Evolutionary conservation across 2,329 filamentous ascomycete genomes (phyloP), one percentile per base, ranked within the genome.

Genomic region (Fusarium sp.): DNA sequence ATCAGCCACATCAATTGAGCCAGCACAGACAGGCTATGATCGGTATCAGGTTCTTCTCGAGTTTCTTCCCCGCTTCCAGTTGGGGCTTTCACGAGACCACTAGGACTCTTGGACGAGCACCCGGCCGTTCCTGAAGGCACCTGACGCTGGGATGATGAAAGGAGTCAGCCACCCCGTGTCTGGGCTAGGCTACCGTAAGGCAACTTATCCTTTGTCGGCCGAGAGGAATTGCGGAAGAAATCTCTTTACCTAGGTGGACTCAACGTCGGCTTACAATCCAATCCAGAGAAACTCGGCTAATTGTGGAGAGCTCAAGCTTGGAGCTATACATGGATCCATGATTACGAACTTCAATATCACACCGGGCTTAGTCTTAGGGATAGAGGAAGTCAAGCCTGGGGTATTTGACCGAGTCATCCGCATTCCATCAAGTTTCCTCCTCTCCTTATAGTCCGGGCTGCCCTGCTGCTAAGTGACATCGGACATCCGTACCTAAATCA

Each of bases 121-220:
- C 32, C n/a, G 26, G 53, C 49, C 54, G 64, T 70, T 58, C 67
- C 64, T 68, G 58, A 52, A 58, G 50, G 53, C 67, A 66, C 64
- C 67, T 69, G 67, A 70, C 61, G 39, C 45, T 48, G 44, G 46
- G 40, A 62, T 61, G 41, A 46, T 56, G 42, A 49, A 48, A 34
- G 39, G 57, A 38, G 46, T 44, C 65, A 64, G 63, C 56, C 63
- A 59, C 65, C 54, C 46, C 40, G 51, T 31, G 41, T 50, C 36
- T 45, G 28, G 42, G 48, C 25, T 46, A 32, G 34, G 24, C 32
- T 36, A 51, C 40, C 6, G 10, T 19, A 13, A 31, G 34, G 29
- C 13, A 41, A 56, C 34, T 42, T 43, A n/a, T 47, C 24, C 47
- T 31, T 38, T 67, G 58, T 69, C 64, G 64, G 64, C 64, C 67